Evolutionary conservation across 768 basidiomycete species (phyloP), one percentile per base, ranked within the genome.

Genomic region (Terana coerulea): DNA sequence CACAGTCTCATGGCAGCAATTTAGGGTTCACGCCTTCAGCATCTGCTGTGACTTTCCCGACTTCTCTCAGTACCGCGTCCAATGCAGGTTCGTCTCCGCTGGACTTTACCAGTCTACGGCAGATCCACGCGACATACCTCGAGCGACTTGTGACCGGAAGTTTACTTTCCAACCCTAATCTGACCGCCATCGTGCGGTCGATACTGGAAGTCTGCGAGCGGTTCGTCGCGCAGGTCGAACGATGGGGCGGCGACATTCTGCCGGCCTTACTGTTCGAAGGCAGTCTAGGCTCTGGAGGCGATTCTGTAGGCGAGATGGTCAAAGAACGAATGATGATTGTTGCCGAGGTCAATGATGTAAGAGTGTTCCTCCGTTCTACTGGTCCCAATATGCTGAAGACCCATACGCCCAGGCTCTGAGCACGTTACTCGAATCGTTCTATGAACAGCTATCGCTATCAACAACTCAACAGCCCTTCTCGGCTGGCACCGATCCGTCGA

Each of bases 191-290:
- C 35, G 70, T 94, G 33, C 81, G 83, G 15, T 76, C 81, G 28
- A 83, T 95, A 50, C 72, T 95, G 44, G 89, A 91, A 57, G 75
- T 87, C 8, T 95, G 91, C 64, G 91, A 91, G 62, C 77, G 83
- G 8, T 91, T 95, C 62, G 86, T 86, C n/a, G 91, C 82, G 6
- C 83, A 91, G 56, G 80, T 95, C 0, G 93, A 95, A 67, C 72
- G 92, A 47, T 97, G 93, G 93, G 91, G 91, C 11, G 92, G 92
- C 0, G 91, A 95, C 62, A 81, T 95, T 8, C 71, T 95, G 2
- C 93, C 93, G 11, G 89, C 86, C 0, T 72, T 95, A 40, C 67
- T 95, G 34, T 85, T 83, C 55, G 92, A 93, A 63, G 90, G 89
- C 12, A 90, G 86, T 62, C 61, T 91, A 44, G 74, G 73, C 25